phyloP scores from a whole-genome alignment of 495 filamentous ascomycete species.

The Aspergillus heteromorphus region DNA sequence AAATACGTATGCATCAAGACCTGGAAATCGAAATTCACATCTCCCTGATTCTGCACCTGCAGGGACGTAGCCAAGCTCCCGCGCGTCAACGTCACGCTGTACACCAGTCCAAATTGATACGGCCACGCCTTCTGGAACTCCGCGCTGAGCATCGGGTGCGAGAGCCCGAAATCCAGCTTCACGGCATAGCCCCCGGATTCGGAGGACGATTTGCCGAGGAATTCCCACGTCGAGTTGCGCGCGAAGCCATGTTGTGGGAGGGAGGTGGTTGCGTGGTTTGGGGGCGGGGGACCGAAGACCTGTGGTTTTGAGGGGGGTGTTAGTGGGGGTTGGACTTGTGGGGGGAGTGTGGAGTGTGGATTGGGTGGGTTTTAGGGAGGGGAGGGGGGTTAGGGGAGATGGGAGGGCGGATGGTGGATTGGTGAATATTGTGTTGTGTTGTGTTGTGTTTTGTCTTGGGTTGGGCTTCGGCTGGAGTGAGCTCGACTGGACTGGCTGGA shows the following conservation, averaged over 20 bases:
- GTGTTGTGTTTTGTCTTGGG: no score
- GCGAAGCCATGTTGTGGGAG: constrained; percentile 97
- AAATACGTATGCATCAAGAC: constrained; percentile 89
- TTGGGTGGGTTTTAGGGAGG: not conserved
- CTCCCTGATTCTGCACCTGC: constrained; percentile 76
- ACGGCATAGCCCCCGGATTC: constrained; percentile 67
- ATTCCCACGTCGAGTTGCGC: constrained; percentile 67
- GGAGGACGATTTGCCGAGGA: constrained; percentile 59
- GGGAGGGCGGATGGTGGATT: not conserved
- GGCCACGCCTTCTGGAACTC: constrained; percentile 65
- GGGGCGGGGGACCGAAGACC: constrained; percentile 83
- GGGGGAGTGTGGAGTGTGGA: not conserved
- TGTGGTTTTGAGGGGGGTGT: constrained; percentile 24
- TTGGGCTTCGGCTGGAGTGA: no score
- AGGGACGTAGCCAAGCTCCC: constrained; percentile 75
- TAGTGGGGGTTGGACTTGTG: not conserved
- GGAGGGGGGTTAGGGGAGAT: no score
- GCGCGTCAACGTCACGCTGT: constrained; percentile 77
- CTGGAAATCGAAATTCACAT: constrained; percentile 81
- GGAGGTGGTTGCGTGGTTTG: constrained; percentile 61
- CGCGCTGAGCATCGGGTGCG: constrained; percentile 59
- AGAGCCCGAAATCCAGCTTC: constrained; percentile 93
- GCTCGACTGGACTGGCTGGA: no score
- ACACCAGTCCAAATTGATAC: constrained; percentile 82
- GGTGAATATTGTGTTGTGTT: not conserved